These are phyloP conservation scores for Carex myosuroides DNA, from an alignment of 176 grass and related monocot genomes.

Conservation along the genomic window DNA sequence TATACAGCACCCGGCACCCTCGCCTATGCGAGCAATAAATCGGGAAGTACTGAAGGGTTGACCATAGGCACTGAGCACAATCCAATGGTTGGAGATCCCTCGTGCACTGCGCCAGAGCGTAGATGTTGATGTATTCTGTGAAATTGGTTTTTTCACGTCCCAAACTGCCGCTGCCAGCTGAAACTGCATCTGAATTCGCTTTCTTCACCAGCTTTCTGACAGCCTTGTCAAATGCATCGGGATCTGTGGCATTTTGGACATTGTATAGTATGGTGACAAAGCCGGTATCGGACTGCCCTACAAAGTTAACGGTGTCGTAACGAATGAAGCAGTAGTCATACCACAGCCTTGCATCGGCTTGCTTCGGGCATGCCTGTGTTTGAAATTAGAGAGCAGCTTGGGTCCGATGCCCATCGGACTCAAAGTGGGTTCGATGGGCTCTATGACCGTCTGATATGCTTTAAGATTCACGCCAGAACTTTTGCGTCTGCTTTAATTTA, in stretches of 20 bases:
- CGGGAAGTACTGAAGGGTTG: conserved; percentile 20
- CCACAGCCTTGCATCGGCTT: conserved; percentile 42
- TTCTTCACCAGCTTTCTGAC: conserved; percentile 32
- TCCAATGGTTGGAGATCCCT: conserved; percentile 11
- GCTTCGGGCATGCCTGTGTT: conserved; percentile 26
- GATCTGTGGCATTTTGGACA: conserved; percentile 54
- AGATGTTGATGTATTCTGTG: background rate
- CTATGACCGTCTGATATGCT: no score
- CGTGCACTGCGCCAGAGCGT: conserved; percentile 36
- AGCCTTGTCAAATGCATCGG: conserved; percentile 33
- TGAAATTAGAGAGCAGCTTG: no score
- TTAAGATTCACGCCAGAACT: no score
- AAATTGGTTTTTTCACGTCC: conserved; percentile 26
- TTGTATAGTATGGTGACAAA: conserved; percentile 47
- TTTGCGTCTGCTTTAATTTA: no score
- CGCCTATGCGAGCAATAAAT: conserved; percentile 23
- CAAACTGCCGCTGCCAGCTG: background rate
- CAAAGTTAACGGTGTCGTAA: conserved; percentile 36
- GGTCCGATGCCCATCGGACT: no score
- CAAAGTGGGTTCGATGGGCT: no score
- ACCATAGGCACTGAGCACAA: conserved; percentile 26
- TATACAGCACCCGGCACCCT: conserved; percentile 36
- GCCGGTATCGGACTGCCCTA: conserved; percentile 50
- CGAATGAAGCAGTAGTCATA: conserved; percentile 84
- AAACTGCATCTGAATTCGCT: conserved; percentile 20